Percentiles rank a stretch among this genome's conserved stretches.
phyloP scores from a whole-genome alignment of 768 basidiomycete genomes.

The Porphyrellus cyaneotinctus region DNA sequence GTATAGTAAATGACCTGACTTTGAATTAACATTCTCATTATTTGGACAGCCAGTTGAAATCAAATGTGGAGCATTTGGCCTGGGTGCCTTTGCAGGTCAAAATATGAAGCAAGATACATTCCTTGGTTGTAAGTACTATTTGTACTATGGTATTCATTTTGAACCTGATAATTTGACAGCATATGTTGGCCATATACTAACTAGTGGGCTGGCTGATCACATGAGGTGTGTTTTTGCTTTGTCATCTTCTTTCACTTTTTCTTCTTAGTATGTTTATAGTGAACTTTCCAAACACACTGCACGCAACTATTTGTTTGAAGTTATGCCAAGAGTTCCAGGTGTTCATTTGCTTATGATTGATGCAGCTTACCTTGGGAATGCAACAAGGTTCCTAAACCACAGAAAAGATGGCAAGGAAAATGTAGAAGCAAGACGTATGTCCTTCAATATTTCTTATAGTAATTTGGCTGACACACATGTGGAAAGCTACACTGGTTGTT shows the following conservation, averaged over 20 bases:
- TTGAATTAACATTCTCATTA: not conserved
- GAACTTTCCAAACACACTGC: conserved; percentile 5
- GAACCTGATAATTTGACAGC: conserved; percentile 24
- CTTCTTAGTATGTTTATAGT: conserved; percentile 4
- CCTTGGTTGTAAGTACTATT: conserved; percentile 30
- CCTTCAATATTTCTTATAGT: not conserved
- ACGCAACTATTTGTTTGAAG: conserved; percentile 37
- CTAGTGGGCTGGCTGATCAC: conserved; percentile 7
- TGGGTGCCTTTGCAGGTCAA: conserved; percentile 44
- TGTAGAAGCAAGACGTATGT: conserved; percentile 29
- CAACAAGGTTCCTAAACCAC: conserved; percentile 45
- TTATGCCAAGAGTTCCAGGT: not conserved
- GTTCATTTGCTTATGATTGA: conserved; percentile 23
- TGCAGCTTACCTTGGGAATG: conserved; percentile 41
- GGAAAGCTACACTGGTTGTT: conserved; percentile 28
- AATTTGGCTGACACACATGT: not conserved
- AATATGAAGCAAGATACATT: conserved; percentile 20
- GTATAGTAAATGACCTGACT: conserved; percentile 10
- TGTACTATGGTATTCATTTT: not conserved
- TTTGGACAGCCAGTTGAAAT: conserved; percentile 34
- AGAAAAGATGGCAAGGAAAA: not conserved
- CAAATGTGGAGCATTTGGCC: conserved; percentile 34
- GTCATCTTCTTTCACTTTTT: too few relatives aligned
- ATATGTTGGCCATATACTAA: conserved; percentile 36
- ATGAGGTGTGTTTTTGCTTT: not conserved